Evolutionary conservation across 164 flowering plant genomes (phyloP).

Genomic region (Malania oleifera): DNA sequence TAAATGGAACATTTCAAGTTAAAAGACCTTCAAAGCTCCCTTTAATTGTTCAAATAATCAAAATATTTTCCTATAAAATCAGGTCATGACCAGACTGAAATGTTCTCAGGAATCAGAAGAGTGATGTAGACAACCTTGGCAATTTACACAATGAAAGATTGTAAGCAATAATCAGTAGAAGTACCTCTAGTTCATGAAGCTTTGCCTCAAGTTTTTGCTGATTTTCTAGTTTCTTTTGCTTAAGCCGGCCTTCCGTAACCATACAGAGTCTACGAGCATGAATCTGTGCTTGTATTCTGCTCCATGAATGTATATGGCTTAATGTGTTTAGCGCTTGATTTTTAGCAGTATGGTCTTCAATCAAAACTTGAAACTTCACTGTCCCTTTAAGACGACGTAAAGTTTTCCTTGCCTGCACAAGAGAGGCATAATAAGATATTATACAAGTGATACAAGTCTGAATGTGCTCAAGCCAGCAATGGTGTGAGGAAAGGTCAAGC

Average conservation of each 20-base stretch:
- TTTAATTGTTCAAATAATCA: too few relatives aligned
- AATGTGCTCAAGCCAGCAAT: too few relatives aligned
- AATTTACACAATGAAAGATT: not conserved
- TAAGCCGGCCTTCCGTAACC: slow-evolving; percentile 25
- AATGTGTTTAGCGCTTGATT: slow-evolving; percentile 20
- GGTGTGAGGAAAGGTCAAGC: too few relatives aligned
- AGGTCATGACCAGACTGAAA: too few relatives aligned
- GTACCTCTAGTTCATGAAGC: slow-evolving; percentile 33
- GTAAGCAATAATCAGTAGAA: not conserved
- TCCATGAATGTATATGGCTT: slow-evolving; percentile 26
- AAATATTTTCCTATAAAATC: too few relatives aligned
- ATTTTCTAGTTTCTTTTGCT: slow-evolving; percentile 29
- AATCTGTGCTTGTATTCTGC: slow-evolving; percentile 27
- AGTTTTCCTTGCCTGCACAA: slow-evolving; percentile 26
- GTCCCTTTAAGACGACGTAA: slow-evolving; percentile 3
- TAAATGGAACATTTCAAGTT: too few relatives aligned
- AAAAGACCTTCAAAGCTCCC: too few relatives aligned
- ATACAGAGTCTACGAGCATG: slow-evolving; percentile 23
- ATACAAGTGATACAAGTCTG: not conserved
- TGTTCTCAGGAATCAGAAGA: too few relatives aligned
- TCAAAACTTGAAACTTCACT: slow-evolving; percentile 15
- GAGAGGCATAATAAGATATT: not conserved
- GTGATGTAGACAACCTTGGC: too few relatives aligned
- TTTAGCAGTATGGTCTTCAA: slow-evolving; percentile 10
- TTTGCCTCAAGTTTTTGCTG: slow-evolving; percentile 29